Conservation (phyloP, 208 protist species). For the Acanthamoeba castellanii region DNA sequence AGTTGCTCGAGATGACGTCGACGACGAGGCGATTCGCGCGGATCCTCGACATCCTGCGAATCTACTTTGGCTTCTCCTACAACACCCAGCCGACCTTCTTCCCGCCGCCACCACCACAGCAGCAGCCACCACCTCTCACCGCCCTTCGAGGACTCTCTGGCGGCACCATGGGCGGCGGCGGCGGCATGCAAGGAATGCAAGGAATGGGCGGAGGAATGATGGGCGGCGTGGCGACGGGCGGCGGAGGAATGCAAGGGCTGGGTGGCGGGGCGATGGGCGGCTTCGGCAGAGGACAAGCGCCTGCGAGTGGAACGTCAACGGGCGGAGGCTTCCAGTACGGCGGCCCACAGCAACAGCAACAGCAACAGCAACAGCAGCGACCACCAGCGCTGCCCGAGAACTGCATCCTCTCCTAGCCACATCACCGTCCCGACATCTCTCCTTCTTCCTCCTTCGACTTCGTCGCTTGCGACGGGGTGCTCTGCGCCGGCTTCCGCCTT, state of each 20-base stretch:
- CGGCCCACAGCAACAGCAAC: not conserved
- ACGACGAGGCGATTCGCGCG: not conserved
- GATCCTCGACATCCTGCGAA: slow-evolving; percentile 22
- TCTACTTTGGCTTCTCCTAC: slow-evolving; percentile 36
- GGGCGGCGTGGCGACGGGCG: not conserved
- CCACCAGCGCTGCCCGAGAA: too few relatives aligned
- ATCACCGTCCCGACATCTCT: too few relatives aligned
- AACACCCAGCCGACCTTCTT: not conserved
- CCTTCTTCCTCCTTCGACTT: too few relatives aligned
- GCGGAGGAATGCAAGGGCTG: not conserved
- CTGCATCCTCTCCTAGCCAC: too few relatives aligned
- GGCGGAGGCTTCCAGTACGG: not conserved
- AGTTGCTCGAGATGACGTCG: slow-evolving; percentile 57
- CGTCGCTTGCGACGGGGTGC: too few relatives aligned
- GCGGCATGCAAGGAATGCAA: not conserved
- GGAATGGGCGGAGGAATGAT: not conserved
- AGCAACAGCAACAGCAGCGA: not conserved
- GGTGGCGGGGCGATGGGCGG: not conserved
- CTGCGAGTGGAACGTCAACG: not conserved
- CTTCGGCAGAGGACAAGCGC: not conserved
- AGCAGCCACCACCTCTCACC: not conserved
- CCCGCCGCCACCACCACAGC: not conserved
- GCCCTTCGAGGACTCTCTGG: not conserved
- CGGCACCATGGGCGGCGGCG: not conserved
- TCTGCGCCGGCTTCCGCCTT: too few relatives aligned